Percentiles rank a stretch among this genome's conserved stretches.
These are phyloP conservation scores for Lasiodiplodia hormozganensis DNA, from an alignment of 2,329 filamentous ascomycete genomes.

Conservation along the genomic window DNA sequence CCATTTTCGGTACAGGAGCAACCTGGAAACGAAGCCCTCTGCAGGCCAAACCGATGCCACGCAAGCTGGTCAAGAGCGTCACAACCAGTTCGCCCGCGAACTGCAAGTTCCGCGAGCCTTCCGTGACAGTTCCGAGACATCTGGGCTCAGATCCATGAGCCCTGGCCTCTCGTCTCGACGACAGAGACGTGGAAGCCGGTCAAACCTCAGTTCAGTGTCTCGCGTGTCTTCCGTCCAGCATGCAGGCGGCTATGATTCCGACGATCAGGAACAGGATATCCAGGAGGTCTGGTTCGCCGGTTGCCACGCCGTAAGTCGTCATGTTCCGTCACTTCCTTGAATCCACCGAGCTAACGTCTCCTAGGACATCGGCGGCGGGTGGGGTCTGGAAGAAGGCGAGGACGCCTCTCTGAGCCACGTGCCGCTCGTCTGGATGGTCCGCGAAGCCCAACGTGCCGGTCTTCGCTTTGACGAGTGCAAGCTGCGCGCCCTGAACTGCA, in stretches of 20 bases:
- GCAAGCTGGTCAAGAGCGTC: conserved; percentile 2
- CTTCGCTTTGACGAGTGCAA: conserved; percentile 74
- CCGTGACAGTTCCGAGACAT: conserved; percentile 43
- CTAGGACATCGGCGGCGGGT: conserved; percentile 76
- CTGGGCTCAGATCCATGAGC: conserved; percentile 43
- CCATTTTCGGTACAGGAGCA: conserved; percentile 24
- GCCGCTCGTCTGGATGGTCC: conserved; percentile 74
- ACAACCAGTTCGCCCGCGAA: conserved; percentile 14
- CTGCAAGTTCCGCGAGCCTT: conserved; percentile 32
- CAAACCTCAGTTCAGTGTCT: conserved; percentile 9
- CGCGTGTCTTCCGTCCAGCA: conserved; percentile 11
- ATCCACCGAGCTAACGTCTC: not conserved
- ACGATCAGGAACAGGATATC: conserved; percentile 70
- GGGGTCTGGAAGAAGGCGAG: conserved; percentile 65
- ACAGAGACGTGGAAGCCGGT: conserved; percentile 28
- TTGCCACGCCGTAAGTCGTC: conserved; percentile 64
- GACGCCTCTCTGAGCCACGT: conserved; percentile 68
- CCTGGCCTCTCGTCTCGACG: conserved; percentile 36
- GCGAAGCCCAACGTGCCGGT: conserved; percentile 69
- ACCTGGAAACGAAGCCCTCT: not conserved
- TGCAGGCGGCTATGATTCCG: conserved; percentile 37
- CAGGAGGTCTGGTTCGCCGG: conserved; percentile 84
- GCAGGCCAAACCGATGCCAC: not conserved
- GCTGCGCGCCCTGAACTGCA: conserved; percentile 70
- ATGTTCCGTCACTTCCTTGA: no score